Evolutionary conservation across 2,329 filamentous ascomycete genomes (phyloP).

Genomic region (Fusarium paranaense): DNA sequence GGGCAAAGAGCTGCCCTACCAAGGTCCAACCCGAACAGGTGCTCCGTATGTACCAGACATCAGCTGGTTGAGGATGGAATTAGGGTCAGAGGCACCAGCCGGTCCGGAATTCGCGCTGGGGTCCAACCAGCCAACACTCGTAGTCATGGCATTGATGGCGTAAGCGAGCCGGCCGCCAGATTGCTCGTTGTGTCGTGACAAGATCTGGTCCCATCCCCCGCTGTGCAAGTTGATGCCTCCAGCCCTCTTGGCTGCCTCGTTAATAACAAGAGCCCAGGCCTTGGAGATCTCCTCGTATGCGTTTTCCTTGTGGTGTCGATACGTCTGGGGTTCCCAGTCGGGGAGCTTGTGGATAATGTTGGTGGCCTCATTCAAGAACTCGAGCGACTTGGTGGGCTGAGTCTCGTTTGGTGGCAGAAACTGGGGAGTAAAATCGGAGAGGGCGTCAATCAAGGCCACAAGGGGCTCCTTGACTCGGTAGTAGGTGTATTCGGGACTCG

Average conservation of each 20-base stretch:
- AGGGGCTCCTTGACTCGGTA: constrained; percentile 89
- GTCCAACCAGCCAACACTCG: constrained; percentile 83
- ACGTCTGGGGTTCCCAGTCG: constrained; percentile 88
- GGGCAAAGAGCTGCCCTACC: constrained; percentile 53
- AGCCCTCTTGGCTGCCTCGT: constrained; percentile 89
- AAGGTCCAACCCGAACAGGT: constrained; percentile 72
- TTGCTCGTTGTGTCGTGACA: constrained; percentile 88
- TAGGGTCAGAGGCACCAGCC: constrained; percentile 54
- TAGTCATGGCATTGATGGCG: constrained; percentile 81
- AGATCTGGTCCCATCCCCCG: constrained; percentile 90
- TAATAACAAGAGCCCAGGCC: constrained; percentile 92
- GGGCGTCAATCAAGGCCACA: constrained; percentile 83
- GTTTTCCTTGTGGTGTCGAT: constrained; percentile 93
- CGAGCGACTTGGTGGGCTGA: constrained; percentile 84
- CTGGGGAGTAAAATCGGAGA: constrained; percentile 94
- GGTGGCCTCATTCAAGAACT: constrained; percentile 90
- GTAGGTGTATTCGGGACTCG: constrained; percentile 92
- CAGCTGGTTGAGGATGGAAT: constrained; percentile 72
- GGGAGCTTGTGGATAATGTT: constrained; percentile 90
- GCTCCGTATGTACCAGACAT: constrained; percentile 70
- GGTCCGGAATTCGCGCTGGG: constrained; percentile 45
- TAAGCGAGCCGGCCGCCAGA: constrained; percentile 84
- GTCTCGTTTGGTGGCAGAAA: constrained; percentile 92
- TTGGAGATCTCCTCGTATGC: constrained; percentile 96
- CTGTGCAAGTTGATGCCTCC: constrained; percentile 91